These are phyloP conservation scores for Thymus mandschuricus DNA, from an alignment of 257 asterid species.

Conservation along the genomic window DNA sequence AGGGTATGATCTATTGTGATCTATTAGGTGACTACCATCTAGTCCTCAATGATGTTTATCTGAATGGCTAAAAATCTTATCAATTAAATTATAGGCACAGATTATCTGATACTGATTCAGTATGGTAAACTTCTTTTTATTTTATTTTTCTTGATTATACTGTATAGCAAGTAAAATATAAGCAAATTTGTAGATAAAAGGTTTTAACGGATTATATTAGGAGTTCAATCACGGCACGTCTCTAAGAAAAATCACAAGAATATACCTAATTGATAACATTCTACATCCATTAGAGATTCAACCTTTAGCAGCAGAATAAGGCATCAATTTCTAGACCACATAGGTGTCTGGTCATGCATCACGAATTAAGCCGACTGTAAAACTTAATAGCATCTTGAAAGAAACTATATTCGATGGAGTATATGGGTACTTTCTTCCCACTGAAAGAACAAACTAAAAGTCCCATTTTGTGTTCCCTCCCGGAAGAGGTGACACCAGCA, in stretches of 20 bases:
- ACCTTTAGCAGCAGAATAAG: not conserved
- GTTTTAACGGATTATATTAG: not conserved
- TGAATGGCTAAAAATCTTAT: not conserved
- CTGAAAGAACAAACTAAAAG: not conserved
- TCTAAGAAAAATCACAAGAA: not conserved
- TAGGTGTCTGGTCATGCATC: not conserved
- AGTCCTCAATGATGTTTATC: not conserved
- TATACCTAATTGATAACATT: not conserved
- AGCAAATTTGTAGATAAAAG: not conserved
- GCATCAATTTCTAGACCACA: not conserved
- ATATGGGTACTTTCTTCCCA: not conserved
- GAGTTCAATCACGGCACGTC: not conserved
- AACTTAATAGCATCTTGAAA: not conserved
- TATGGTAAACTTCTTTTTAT: no score
- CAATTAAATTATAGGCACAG: not conserved
- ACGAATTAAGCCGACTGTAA: conserved; percentile 16
- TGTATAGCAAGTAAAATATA: not conserved
- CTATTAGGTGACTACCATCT: not conserved
- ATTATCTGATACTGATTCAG: not conserved
- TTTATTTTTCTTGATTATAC: not conserved
- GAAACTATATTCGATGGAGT: not conserved
- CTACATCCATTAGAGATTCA: not conserved
- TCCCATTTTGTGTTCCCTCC: not conserved
- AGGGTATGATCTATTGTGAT: not conserved
- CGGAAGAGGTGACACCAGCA: not conserved